These are phyloP conservation scores for Aegilops longissima DNA, from an alignment of 176 grass and related monocot genomes.

Conservation along the genomic window DNA sequence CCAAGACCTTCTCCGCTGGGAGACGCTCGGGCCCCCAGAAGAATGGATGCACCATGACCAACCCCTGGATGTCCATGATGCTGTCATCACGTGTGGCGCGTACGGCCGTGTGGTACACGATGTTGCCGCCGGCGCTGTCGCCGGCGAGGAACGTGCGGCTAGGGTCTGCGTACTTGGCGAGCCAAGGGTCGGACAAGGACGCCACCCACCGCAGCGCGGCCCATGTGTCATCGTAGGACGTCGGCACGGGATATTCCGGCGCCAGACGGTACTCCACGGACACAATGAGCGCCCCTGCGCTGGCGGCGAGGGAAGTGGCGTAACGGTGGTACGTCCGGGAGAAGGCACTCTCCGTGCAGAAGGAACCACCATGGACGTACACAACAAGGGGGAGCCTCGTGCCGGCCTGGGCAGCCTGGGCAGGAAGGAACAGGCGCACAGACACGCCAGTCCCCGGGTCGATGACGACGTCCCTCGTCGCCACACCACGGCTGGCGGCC, in stretches of 20 bases:
- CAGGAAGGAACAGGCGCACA: neutral
- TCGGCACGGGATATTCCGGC: conserved; percentile 41
- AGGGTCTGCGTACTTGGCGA: neutral
- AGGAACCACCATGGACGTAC: conserved; percentile 48
- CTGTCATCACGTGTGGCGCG: neutral
- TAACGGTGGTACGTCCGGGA: conserved; percentile 29
- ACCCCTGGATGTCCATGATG: neutral
- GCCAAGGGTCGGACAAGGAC: neutral
- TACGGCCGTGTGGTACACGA: neutral
- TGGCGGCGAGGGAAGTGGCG: conserved; percentile 32
- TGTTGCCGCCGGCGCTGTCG: conserved; percentile 13
- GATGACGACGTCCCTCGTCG: conserved; percentile 26
- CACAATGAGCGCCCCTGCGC: conserved; percentile 16
- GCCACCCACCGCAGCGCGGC: neutral
- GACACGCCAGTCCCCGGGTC: neutral
- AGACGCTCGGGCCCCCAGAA: neutral
- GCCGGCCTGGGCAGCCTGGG: neutral
- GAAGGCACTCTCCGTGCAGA: conserved; percentile 26
- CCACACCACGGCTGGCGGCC: neutral
- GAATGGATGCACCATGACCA: neutral
- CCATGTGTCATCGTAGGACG: conserved; percentile 35
- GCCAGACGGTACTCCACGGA: conserved; percentile 21
- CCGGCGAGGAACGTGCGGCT: neutral
- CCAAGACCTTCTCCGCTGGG: neutral
- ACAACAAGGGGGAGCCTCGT: conserved; percentile 42